Evolutionary conservation across 805 yeast genomes (phyloP).

Genomic region (Hanseniaspora taiwanica): DNA sequence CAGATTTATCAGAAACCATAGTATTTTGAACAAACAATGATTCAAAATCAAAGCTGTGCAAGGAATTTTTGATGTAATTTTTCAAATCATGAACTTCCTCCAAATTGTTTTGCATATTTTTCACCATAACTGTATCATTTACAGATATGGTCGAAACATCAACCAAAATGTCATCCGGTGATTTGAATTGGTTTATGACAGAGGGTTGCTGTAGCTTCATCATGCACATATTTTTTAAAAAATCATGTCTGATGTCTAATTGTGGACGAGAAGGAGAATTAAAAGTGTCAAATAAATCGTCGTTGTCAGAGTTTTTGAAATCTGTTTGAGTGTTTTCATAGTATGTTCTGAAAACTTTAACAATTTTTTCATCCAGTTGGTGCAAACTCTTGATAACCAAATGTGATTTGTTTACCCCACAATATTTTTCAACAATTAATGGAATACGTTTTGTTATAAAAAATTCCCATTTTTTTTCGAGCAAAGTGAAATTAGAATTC

Average conservation of each 20-base stretch:
- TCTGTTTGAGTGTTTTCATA: slow-evolving; percentile 20
- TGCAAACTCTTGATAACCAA: slow-evolving; percentile 16
- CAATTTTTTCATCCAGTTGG: slow-evolving; percentile 18
- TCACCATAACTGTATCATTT: slow-evolving; percentile 23
- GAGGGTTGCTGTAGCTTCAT: slow-evolving; percentile 25
- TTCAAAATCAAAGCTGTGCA: slow-evolving; percentile 19
- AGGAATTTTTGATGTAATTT: slow-evolving; percentile 14
- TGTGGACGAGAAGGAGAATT: slow-evolving; percentile 26
- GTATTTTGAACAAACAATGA: slow-evolving; percentile 28
- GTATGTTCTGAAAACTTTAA: slow-evolving; percentile 22
- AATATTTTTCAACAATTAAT: slow-evolving; percentile 24
- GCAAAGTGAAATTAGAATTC: slow-evolving; percentile 21
- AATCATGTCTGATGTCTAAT: slow-evolving; percentile 37
- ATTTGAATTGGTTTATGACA: slow-evolving; percentile 23
- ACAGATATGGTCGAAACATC: slow-evolving; percentile 22
- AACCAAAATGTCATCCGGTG: slow-evolving; percentile 27
- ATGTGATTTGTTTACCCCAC: slow-evolving; percentile 15
- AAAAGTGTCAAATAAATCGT: slow-evolving; percentile 39
- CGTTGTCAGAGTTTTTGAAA: slow-evolving; percentile 25
- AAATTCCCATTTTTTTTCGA: slow-evolving; percentile 30
- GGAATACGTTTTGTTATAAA: slow-evolving; percentile 37
- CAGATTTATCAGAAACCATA: slow-evolving; percentile 38
- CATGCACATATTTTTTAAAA: slow-evolving; percentile 32
- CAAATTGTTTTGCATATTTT: slow-evolving; percentile 20
- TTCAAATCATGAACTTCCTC: slow-evolving; percentile 22